Evolutionary conservation across 2,329 filamentous ascomycete genomes (phyloP), one percentile per base, ranked within the genome.

Genomic region (Aspergillus sp.): DNA sequence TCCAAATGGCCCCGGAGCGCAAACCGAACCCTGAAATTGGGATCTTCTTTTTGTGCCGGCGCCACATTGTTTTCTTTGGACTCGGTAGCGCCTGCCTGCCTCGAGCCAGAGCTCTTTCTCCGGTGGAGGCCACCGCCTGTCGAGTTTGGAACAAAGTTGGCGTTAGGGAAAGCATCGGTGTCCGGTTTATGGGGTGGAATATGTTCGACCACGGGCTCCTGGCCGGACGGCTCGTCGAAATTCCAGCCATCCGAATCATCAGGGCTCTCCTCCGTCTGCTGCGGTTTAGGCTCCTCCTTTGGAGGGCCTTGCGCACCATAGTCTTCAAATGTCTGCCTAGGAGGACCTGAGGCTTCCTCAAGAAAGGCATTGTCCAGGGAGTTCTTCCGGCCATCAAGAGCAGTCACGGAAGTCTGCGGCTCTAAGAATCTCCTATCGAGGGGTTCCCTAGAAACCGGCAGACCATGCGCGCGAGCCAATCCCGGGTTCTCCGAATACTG

Each of bases 1-100:
- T 97, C 90, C 2, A 98, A 78, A 66, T 98, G 93, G 1, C 93
- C 93, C 45, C 91, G 81, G 4, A 98, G 77, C 4, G 90, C 91
- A 63, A 95, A 97, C 44, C 90, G 83, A 49, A 97, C 85, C 68
- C 94, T 96, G 74, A 98, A 97, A 56, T 80, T 89, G 13, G 83
- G 80, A 51, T 96, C 90, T 1, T 76, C 69, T 61, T 84, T 87
- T 38, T 66, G 57, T 10, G 55, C 58, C 6, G 59, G 48, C 12
- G 67, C 64, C 19, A 72, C 60, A 7, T 64, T 61, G 15, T 63
- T 56, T 30, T 80, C 74, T 41, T 74, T 68, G n/a, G 68, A 76
- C 17, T 95, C 90, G 6, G 81, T 75, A 52, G 83, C 87, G 17
- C 74, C 75, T 57, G 77, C 82, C 53, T 77, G 73, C 57, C 87